A percentile compares a stretch with the other conserved stretches of the same genome.
Conservation (phyloP, 495 filamentous ascomycete species). For the Xylaria sp. region DNA sequence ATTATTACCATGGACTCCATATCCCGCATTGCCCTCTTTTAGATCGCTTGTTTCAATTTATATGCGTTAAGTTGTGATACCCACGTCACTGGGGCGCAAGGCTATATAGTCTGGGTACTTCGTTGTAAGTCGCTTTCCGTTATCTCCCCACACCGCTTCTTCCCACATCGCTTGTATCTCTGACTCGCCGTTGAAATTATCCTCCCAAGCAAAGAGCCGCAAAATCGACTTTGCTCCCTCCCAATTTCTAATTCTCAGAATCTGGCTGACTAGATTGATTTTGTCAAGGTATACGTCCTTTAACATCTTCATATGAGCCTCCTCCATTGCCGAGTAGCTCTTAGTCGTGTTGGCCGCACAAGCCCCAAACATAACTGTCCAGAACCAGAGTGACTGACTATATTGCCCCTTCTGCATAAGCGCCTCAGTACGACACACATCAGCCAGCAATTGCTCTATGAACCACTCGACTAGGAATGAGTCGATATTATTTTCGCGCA, state of each 20-base stretch:
- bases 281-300: slow-evolving; percentile 39
- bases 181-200: slow-evolving; percentile 40
- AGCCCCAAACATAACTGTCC: slow-evolving; percentile 43
- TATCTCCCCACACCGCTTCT: slow-evolving; percentile 38
- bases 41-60: not conserved
- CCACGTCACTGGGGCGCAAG: slow-evolving; percentile 19
- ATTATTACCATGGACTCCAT: not conserved
- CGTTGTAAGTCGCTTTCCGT: slow-evolving; percentile 22
- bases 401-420: slow-evolving; percentile 40
- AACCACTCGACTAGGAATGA: slow-evolving; percentile 44
- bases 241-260: slow-evolving; percentile 39
- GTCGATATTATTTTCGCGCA: slow-evolving; percentile 39
- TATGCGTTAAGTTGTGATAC: slow-evolving; percentile 2
- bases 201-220: slow-evolving; percentile 42
- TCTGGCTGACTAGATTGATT: slow-evolving; percentile 35
- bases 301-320: slow-evolving; percentile 35
- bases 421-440: slow-evolving; percentile 40
- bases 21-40: slow-evolving; percentile 1
- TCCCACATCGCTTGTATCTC: slow-evolving; percentile 41
- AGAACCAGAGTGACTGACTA: slow-evolving; percentile 43
- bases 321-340: slow-evolving; percentile 34
- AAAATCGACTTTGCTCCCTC: slow-evolving; percentile 38
- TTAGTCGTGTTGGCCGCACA: slow-evolving; percentile 38
- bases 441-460: slow-evolving; percentile 43
- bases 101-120: slow-evolving; percentile 16